Percentiles rank a stretch among this genome's conserved stretches.
Evolutionary conservation across 108 stramenopile genomes (phyloP).

Genomic region (Fragilariopsis cylindrus): DNA sequence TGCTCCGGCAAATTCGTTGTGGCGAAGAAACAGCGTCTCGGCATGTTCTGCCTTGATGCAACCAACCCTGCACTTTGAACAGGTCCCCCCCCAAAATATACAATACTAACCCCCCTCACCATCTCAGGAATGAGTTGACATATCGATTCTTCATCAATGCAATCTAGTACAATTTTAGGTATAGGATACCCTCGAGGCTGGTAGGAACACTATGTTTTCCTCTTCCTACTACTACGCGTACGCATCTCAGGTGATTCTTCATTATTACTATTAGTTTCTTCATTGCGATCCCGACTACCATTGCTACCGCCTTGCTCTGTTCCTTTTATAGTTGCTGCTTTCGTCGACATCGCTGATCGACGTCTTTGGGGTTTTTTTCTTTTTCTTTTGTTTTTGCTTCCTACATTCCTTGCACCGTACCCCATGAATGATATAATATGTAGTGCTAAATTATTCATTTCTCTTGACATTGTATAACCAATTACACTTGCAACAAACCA

Average conservation of each 20-base stretch:
- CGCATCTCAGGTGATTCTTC: too few relatives aligned
- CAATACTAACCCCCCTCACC: not conserved
- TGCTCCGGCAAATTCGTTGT: slow-evolving; percentile 27
- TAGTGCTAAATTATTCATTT: slow-evolving; percentile 29
- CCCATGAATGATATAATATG: slow-evolving; percentile 28
- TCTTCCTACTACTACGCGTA: too few relatives aligned
- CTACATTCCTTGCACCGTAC: slow-evolving; percentile 1
- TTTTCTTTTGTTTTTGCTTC: not conserved
- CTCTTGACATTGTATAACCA: slow-evolving; percentile 36
- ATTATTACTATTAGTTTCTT: too few relatives aligned
- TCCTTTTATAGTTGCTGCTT: not conserved
- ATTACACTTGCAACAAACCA: slow-evolving; percentile 39
- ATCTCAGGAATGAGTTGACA: too few relatives aligned
- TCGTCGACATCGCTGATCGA: not conserved
- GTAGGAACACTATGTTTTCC: too few relatives aligned
- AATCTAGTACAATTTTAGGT: too few relatives aligned
- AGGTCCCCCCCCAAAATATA: slow-evolving; percentile 23
- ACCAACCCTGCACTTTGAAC: slow-evolving; percentile 47
- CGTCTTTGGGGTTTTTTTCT: not conserved
- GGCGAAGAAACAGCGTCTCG: slow-evolving; percentile 41
- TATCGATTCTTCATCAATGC: too few relatives aligned
- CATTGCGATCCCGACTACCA: too few relatives aligned
- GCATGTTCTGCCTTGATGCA: slow-evolving; percentile 21
- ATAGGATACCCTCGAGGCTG: too few relatives aligned
- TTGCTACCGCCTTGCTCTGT: not conserved